Evolutionary conservation across 495 filamentous ascomycete species (phyloP).

Genomic region (Glarea lozoyensis): DNA sequence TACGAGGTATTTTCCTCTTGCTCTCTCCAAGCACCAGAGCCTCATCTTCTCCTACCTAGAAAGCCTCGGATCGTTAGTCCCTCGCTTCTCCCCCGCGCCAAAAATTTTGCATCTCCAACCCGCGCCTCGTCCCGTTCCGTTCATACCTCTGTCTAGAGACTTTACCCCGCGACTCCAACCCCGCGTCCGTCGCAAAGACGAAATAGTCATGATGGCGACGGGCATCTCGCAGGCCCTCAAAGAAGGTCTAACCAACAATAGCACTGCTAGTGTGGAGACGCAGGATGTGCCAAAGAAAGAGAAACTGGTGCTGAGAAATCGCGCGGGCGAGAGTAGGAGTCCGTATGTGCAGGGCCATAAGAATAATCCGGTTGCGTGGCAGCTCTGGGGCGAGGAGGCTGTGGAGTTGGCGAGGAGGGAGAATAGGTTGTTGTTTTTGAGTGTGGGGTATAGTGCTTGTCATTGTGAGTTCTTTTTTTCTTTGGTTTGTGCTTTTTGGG

Average conservation of each 20-base stretch:
- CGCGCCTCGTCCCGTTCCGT: too few relatives aligned
- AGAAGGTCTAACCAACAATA: constrained; percentile 4
- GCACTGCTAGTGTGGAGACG: background rate
- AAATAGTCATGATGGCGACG: too few relatives aligned
- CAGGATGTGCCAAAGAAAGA: constrained; percentile 11
- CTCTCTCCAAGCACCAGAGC: background rate
- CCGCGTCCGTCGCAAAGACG: too few relatives aligned
- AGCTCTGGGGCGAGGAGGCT: constrained; percentile 73
- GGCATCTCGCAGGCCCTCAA: constrained; percentile 17
- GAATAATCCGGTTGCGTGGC: constrained; percentile 88
- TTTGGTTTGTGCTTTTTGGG: too few relatives aligned
- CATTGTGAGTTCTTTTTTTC: constrained; percentile 57
- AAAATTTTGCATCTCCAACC: too few relatives aligned
- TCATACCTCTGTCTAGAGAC: too few relatives aligned
- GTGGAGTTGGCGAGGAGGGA: constrained; percentile 65
- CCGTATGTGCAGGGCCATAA: constrained; percentile 78
- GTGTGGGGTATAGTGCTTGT: constrained; percentile 92
- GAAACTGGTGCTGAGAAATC: constrained; percentile 37
- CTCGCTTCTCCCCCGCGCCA: too few relatives aligned
- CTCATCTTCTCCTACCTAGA: background rate
- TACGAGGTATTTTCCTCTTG: too few relatives aligned
- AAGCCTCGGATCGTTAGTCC: background rate
- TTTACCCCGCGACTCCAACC: too few relatives aligned
- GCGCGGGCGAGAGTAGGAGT: constrained; percentile 62
- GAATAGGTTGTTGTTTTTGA: constrained; percentile 85